Percentiles rank a stretch among this genome's conserved stretches.
phyloP scores from a whole-genome alignment of 257 asterid genomes.

The Nicotiana paniculata region DNA sequence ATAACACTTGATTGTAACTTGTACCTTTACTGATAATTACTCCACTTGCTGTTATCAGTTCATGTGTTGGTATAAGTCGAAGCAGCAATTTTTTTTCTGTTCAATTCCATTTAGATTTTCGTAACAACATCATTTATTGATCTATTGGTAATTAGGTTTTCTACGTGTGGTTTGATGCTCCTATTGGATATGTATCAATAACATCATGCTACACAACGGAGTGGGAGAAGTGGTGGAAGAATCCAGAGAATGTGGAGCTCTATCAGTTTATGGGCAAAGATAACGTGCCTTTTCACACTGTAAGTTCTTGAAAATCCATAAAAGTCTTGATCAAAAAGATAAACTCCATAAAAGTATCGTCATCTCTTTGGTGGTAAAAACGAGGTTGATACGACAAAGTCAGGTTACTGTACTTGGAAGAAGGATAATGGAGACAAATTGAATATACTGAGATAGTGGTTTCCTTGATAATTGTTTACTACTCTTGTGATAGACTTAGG shows the following conservation, averaged over 20 bases:
- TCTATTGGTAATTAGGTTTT: constrained; percentile 52
- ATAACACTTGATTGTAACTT: not conserved
- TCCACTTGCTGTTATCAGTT: not conserved
- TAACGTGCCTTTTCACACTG: constrained; percentile 94
- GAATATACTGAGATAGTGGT: not conserved
- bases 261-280: constrained; percentile 98
- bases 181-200: constrained; percentile 88
- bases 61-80: not conserved
- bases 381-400: not conserved
- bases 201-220: constrained; percentile 82
- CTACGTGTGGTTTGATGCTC: constrained; percentile 98
- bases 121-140: not conserved
- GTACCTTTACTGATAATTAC: not conserved
- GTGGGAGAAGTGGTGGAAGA: constrained; percentile 99
- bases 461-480: not conserved
- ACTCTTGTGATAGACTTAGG: not conserved
- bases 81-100: not conserved
- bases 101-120: not conserved
- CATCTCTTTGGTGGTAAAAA: not conserved
- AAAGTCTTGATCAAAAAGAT: not conserved
- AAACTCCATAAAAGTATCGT: not conserved
- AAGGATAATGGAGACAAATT: not conserved
- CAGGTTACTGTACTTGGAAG: not conserved
- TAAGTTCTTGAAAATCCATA: constrained; percentile 25
- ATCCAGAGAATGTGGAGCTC: constrained; percentile 86